Evolutionary conservation across 2,329 filamentous ascomycete genomes (phyloP).

Genomic region (Rhexocercosporidium sp.): DNA sequence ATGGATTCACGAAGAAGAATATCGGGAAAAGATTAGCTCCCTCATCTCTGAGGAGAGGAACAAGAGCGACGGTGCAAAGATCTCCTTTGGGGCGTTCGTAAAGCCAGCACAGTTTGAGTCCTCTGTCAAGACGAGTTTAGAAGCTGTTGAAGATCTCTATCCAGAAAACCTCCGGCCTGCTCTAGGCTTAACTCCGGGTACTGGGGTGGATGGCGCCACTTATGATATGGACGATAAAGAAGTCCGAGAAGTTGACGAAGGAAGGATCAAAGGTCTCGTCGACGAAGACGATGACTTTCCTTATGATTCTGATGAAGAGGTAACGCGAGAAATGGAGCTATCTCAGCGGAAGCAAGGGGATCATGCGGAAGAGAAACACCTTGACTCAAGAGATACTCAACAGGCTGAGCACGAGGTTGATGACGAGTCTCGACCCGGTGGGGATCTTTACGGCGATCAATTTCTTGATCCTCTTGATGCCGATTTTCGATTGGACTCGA

Average conservation of each 20-base stretch:
- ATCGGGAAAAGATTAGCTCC: conserved; percentile 65
- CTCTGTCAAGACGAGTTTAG: conserved; percentile 74
- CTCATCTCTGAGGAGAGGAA: conserved; percentile 69
- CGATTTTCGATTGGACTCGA: not conserved
- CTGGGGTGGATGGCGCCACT: not conserved
- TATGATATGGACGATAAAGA: conserved; percentile 26
- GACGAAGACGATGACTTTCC: conserved; percentile 53
- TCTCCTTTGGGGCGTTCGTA: conserved; percentile 71
- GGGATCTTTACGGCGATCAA: conserved; percentile 17
- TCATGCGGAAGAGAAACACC: conserved; percentile 26
- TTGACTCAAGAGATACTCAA: conserved; percentile 15
- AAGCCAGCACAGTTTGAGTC: conserved; percentile 57
- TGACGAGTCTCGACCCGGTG: conserved; percentile 16
- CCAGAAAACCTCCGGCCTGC: conserved; percentile 64
- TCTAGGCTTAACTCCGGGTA: conserved; percentile 44
- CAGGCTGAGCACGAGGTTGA: conserved; percentile 22
- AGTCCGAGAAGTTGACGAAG: conserved; percentile 64
- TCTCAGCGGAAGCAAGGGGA: conserved; percentile 36
- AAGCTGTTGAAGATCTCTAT: conserved; percentile 88
- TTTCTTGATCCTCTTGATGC: conserved; percentile 19
- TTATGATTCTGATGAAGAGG: conserved; percentile 61
- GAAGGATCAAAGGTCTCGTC: conserved; percentile 52
- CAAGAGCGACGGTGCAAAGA: conserved; percentile 48
- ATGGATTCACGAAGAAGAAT: conserved; percentile 94
- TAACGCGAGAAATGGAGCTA: conserved; percentile 42